Evolutionary conservation across 129 eudicot genomes (phyloP).

Genomic region (Flaveria ramosissima): DNA sequence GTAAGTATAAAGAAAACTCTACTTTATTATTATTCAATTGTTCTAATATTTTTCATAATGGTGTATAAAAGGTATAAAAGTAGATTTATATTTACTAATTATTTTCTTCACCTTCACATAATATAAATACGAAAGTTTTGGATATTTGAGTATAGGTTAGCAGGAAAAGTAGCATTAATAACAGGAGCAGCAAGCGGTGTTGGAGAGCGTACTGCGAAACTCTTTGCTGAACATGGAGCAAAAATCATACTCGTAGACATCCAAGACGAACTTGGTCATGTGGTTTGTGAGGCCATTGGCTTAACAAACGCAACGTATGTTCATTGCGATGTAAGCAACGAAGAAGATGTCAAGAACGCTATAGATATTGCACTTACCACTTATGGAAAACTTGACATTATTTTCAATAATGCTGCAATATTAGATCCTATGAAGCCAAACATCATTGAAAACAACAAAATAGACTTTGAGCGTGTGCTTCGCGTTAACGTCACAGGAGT

Average conservation of each 20-base stretch:
- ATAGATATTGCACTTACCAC: constrained; percentile 40
- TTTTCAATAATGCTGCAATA: constrained; percentile 48
- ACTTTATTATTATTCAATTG: too few relatives aligned
- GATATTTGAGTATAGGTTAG: constrained; percentile 28
- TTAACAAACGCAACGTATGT: constrained; percentile 39
- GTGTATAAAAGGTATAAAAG: too few relatives aligned
- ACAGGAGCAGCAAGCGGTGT: constrained; percentile 63
- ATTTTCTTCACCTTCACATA: too few relatives aligned
- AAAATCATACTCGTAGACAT: constrained; percentile 55
- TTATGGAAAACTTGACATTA: constrained; percentile 50
- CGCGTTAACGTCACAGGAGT: constrained; percentile 13
- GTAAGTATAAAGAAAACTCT: too few relatives aligned
- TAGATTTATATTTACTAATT: too few relatives aligned
- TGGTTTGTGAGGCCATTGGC: constrained; percentile 41
- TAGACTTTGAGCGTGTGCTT: constrained; percentile 22
- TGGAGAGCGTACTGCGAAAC: constrained; percentile 53
- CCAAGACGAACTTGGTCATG: constrained; percentile 59
- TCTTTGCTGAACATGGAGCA: constrained; percentile 57
- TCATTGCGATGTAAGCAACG: constrained; percentile 61
- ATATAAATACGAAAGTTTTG: not conserved
- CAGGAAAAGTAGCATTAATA: constrained; percentile 58
- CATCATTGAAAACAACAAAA: constrained; percentile 34
- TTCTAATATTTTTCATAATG: too few relatives aligned
- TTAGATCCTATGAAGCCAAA: constrained; percentile 22
- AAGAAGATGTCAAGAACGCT: constrained; percentile 47